Evolutionary conservation across 2,329 filamentous ascomycete genomes (phyloP).

Genomic region (Diaporthe humulicola): DNA sequence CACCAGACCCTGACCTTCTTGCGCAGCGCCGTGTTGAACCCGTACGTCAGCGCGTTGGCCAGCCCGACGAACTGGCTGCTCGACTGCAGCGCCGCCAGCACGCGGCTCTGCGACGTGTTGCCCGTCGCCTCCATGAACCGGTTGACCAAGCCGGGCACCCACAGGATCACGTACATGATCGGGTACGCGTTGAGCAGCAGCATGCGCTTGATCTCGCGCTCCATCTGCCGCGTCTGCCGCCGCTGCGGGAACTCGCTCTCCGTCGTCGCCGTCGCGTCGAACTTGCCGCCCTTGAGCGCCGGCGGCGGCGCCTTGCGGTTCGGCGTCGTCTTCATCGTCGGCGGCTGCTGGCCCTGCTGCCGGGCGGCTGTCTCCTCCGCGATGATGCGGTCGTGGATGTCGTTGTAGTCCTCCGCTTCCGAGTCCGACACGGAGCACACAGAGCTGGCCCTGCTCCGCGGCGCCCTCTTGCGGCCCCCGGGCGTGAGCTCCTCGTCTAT

Average conservation of each 20-base stretch:
- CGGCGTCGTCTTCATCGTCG: slow-evolving; percentile 25
- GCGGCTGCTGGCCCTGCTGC: background rate
- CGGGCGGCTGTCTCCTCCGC: slow-evolving; percentile 1
- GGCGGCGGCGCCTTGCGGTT: slow-evolving; percentile 24
- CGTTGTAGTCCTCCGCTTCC: slow-evolving; percentile 3
- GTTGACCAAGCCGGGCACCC: slow-evolving; percentile 54
- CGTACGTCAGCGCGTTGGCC: slow-evolving; percentile 54
- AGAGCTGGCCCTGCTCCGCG: background rate
- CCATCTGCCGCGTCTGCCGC: slow-evolving; percentile 41
- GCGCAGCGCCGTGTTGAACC: slow-evolving; percentile 51
- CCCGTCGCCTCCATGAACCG: slow-evolving; percentile 48
- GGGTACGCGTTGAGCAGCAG: slow-evolving; percentile 55
- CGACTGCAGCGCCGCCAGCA: slow-evolving; percentile 47
- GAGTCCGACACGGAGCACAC: slow-evolving; percentile 16
- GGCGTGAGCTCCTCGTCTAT: slow-evolving; percentile 19
- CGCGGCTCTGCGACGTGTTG: slow-evolving; percentile 21
- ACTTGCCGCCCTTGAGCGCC: slow-evolving; percentile 27
- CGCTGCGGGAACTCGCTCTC: slow-evolving; percentile 41
- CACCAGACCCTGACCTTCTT: slow-evolving; percentile 32
- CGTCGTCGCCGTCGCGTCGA: slow-evolving; percentile 34
- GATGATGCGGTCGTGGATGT: slow-evolving; percentile 23
- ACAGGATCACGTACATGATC: slow-evolving; percentile 53
- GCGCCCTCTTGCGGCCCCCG: background rate
- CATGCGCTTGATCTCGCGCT: slow-evolving; percentile 49
- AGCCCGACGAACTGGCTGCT: slow-evolving; percentile 54